Evolutionary conservation across 176 grass and related monocot species (phyloP).

Genomic region (Eragrostis nindensis): DNA sequence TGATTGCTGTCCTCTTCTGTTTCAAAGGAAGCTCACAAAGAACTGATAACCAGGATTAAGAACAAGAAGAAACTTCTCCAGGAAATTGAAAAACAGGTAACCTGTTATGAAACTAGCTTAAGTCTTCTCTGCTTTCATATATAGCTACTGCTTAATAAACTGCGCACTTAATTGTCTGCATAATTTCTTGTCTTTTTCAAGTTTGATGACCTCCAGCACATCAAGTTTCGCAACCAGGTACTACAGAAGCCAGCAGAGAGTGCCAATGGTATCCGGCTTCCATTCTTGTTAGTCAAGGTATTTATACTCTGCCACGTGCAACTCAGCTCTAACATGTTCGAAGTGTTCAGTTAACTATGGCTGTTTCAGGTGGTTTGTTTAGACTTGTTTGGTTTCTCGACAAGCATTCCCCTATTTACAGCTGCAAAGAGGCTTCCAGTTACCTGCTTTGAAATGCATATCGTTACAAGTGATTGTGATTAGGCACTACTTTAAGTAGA

Average conservation of each 20-base stretch:
- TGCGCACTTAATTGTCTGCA: constrained; percentile 10
- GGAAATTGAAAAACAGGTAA: constrained; percentile 93
- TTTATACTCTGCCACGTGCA: constrained; percentile 13
- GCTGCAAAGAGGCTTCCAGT: not conserved
- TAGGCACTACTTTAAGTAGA: constrained; percentile 29
- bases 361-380: not conserved
- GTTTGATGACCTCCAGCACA: constrained; percentile 87
- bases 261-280: constrained; percentile 70
- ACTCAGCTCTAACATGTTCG: constrained; percentile 19
- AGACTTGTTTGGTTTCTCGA: constrained; percentile 20
- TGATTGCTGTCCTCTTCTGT: constrained; percentile 33
- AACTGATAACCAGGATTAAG: constrained; percentile 64
- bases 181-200: constrained; percentile 60
- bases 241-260: constrained; percentile 52
- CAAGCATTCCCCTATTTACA: constrained; percentile 1
- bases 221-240: constrained; percentile 75
- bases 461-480: constrained; percentile 6
- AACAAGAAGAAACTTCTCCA: constrained; percentile 74
- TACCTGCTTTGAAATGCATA: constrained; percentile 16
- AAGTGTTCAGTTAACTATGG: not conserved
- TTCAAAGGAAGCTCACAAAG: constrained; percentile 63
- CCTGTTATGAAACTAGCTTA: constrained; percentile 21
- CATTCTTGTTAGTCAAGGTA: constrained; percentile 95
- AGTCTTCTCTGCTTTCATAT: constrained; percentile 40
- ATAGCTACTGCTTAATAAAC: constrained; percentile 34